phyloP scores from a whole-genome alignment of 2,329 filamentous ascomycete genomes.

The Aspergillus calidoustus region DNA sequence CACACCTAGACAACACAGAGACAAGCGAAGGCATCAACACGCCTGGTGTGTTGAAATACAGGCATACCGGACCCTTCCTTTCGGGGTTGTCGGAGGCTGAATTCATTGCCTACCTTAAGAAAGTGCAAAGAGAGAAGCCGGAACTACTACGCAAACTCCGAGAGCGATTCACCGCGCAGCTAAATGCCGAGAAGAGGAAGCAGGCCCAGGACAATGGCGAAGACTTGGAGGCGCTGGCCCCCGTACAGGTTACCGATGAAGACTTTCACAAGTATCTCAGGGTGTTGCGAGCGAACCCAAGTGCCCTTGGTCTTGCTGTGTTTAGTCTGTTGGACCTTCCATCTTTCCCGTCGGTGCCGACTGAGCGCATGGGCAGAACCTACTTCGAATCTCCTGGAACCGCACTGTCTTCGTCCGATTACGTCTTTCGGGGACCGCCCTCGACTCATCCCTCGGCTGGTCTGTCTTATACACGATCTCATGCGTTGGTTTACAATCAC shows the following conservation, averaged over 20 bases:
- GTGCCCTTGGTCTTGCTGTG: constrained; percentile 57
- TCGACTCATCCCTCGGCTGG: constrained; percentile 69
- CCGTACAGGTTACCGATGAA: constrained; percentile 45
- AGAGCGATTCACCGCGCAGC: constrained; percentile 39
- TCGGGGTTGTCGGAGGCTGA: constrained; percentile 60
- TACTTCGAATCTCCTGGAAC: constrained; percentile 43
- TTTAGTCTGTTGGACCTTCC: constrained; percentile 62
- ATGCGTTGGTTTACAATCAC: constrained; percentile 62
- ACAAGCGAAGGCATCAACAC: constrained; percentile 39
- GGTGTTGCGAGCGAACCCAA: constrained; percentile 47
- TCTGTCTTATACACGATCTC: constrained; percentile 63
- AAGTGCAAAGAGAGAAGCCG: constrained; percentile 48
- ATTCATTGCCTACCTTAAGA: constrained; percentile 57
- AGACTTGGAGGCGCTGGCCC: constrained; percentile 35
- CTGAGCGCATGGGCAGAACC: constrained; percentile 37
- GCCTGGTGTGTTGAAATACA: constrained; percentile 54
- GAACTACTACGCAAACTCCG: constrained; percentile 44
- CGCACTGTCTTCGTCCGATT: constrained; percentile 46
- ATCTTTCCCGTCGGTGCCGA: constrained; percentile 45
- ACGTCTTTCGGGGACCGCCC: constrained; percentile 55
- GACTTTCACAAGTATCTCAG: constrained; percentile 53
- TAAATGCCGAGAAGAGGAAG: constrained; percentile 41
- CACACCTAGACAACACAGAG: constrained; percentile 50
- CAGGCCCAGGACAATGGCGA: constrained; percentile 47
- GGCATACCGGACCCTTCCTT: constrained; percentile 63